Evolutionary conservation across 2,329 filamentous ascomycete genomes (phyloP), one percentile per base, ranked within the genome.

Genomic region (Nectriaceae sp.): DNA sequence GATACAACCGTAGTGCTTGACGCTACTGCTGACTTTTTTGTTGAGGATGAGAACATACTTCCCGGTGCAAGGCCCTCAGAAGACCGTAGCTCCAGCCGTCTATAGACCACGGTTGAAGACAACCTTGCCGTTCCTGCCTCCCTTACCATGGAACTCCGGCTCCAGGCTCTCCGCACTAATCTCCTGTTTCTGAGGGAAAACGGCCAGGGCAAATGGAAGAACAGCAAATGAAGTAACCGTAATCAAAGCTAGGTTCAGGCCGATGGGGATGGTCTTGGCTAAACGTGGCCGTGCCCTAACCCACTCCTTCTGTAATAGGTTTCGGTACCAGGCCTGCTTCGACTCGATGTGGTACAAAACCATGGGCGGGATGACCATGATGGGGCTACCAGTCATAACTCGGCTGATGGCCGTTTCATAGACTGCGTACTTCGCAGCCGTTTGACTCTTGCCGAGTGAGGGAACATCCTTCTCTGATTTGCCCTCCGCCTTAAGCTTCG

Each of bases 21-120:
- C n/a, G n/a, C n/a, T n/a, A n/a, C n/a, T n/a, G n/a, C n/a, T n/a
- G n/a, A n/a, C n/a, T n/a, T n/a, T n/a, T n/a, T n/a, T n/a, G n/a
- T n/a, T n/a, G n/a, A n/a, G n/a, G n/a, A n/a, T n/a, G n/a, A n/a
- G n/a, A n/a, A n/a, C n/a, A n/a, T n/a, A n/a, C n/a, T n/a, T n/a
- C n/a, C n/a, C n/a, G n/a, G n/a, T n/a, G n/a, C 8, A 8, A 31
- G 26, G 15, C 8, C 15, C 26, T 15, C 8, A 31, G 26, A 31
- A 31, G 8, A 31, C 26, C 26, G 26, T 31, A 31, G 26, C 8
- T 31, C 26, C 26, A 31, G 26, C 26, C 26, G 26, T 31, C 72
- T 75, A 97, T 62, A 99, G 93, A 11, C 94, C 94, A 64, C 94
- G 83, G 71, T 99, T 97, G 72, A 99, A 97, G 67, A 95, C 90